These are phyloP conservation scores for Sclerotinia minor DNA, from an alignment of 2,329 filamentous ascomycete genomes.

Conservation along the genomic window DNA sequence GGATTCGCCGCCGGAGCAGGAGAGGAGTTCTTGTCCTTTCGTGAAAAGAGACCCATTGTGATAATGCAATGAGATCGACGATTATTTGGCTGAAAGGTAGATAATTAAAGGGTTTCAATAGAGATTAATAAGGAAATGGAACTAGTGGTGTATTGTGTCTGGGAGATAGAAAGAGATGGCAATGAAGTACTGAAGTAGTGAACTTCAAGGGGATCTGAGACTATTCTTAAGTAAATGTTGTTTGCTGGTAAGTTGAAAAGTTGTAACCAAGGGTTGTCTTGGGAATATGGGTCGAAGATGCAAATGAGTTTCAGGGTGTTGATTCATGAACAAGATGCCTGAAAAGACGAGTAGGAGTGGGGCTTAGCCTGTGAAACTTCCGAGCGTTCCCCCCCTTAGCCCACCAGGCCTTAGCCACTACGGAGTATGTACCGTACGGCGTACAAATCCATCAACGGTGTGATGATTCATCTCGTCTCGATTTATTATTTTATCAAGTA, in stretches of 20 bases:
- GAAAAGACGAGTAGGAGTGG: slow-evolving; percentile 5
- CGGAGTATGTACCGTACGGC: too few species aligned
- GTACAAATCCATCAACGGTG: slow-evolving; percentile 2
- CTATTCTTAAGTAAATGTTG: slow-evolving; percentile 14
- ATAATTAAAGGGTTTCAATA: neutral
- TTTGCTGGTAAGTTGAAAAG: too few species aligned
- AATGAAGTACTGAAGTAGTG: neutral
- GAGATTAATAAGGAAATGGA: neutral
- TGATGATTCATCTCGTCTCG: neutral
- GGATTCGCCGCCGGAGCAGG: slow-evolving; percentile 44
- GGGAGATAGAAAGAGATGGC: neutral
- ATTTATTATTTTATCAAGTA: neutral
- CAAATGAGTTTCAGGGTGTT: slow-evolving; percentile 18
- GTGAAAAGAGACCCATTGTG: slow-evolving; percentile 47
- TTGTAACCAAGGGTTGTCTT: slow-evolving; percentile 22
- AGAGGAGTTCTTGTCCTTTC: slow-evolving; percentile 50
- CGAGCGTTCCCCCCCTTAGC: slow-evolving; percentile 4
- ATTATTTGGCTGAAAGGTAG: neutral
- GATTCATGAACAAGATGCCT: slow-evolving; percentile 9
- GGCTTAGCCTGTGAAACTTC: slow-evolving; percentile 13
- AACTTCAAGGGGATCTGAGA: neutral
- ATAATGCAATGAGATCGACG: neutral
- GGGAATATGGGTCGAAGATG: slow-evolving; percentile 17
- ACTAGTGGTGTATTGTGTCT: neutral
- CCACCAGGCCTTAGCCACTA: slow-evolving; percentile 9